These are phyloP conservation scores for Psilocybe cubensis DNA, from an alignment of 768 basidiomycete genomes.

Conservation along the genomic window DNA sequence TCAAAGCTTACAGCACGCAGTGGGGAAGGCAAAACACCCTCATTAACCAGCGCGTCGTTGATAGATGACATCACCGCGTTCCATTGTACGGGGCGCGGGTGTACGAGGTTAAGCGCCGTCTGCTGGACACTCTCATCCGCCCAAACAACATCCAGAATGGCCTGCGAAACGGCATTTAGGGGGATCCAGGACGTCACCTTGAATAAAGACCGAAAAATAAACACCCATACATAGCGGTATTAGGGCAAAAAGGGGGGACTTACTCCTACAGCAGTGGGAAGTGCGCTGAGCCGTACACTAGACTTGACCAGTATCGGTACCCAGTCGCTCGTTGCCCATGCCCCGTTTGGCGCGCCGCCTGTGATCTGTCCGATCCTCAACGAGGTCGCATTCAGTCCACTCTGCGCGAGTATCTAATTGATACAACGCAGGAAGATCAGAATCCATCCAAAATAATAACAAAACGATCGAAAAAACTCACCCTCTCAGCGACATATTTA, in stretches of 20 bases:
- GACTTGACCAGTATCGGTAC: slow-evolving; percentile 38
- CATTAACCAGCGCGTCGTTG: slow-evolving; percentile 1
- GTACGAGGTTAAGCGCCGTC: slow-evolving; percentile 32
- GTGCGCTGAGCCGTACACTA: slow-evolving; percentile 24
- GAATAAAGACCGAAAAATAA: no score
- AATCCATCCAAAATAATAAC: slow-evolving; percentile 1
- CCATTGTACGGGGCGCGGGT: slow-evolving; percentile 31
- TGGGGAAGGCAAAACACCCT: neutral
- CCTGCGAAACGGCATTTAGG: slow-evolving; percentile 23
- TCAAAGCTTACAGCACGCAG: slow-evolving; percentile 8
- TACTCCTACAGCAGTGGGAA: slow-evolving; percentile 30
- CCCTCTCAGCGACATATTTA: slow-evolving; percentile 41
- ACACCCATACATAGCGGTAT: no score
- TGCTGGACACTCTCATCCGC: slow-evolving; percentile 9
- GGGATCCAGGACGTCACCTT: slow-evolving; percentile 37
- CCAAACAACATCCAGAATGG: slow-evolving; percentile 29
- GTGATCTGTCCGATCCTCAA: slow-evolving; percentile 38
- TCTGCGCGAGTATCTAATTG: slow-evolving; percentile 28
- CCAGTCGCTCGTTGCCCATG: slow-evolving; percentile 40
- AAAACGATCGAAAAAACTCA: slow-evolving; percentile 14
- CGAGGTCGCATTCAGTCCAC: slow-evolving; percentile 29
- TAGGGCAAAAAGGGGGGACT: neutral
- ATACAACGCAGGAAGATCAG: neutral
- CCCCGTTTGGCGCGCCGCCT: slow-evolving; percentile 32
- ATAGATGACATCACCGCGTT: slow-evolving; percentile 23